Evolutionary conservation across 192 early-diverging fungal species (phyloP).

Genomic region (Chytriomyces sp.): DNA sequence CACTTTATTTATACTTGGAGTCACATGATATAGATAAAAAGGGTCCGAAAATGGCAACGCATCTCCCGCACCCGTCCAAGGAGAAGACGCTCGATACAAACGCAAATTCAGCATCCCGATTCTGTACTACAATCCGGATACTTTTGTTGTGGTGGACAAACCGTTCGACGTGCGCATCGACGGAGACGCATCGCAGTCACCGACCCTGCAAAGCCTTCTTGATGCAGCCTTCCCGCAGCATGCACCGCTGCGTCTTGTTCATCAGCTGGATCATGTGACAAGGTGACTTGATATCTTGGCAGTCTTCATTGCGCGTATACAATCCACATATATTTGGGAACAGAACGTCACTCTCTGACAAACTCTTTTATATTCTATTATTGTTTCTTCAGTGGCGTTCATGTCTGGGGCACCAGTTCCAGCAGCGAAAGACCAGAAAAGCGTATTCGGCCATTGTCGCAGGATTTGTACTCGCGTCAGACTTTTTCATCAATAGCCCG

Average conservation of each 20-base stretch:
- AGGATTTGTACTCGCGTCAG: constrained; percentile 21
- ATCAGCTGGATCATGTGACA: constrained; percentile 23
- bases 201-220: constrained; percentile 25
- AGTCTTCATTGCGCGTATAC: too few relatives aligned
- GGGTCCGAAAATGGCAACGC: neutral
- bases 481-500: constrained; percentile 1
- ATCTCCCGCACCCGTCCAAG: neutral
- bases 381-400: constrained; percentile 24
- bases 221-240: neutral
- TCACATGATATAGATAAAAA: too few relatives aligned
- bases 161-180: constrained; percentile 28
- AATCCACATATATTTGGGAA: too few relatives aligned
- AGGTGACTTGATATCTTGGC: neutral
- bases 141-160: constrained; percentile 37
- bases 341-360: too few relatives aligned
- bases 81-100: constrained; percentile 16
- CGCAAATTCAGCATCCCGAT: constrained; percentile 24
- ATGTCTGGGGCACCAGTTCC: constrained; percentile 44
- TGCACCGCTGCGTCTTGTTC: constrained; percentile 13
- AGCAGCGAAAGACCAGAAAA: constrained; percentile 32
- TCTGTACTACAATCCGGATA: constrained; percentile 11
- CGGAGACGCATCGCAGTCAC: neutral
- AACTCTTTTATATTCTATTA: too few relatives aligned
- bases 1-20: too few relatives aligned
- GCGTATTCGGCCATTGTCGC: constrained; percentile 37